These are phyloP conservation scores for Ophiostoma sp. DNA, from an alignment of 2,329 filamentous ascomycete species.

Conservation along the genomic window DNA sequence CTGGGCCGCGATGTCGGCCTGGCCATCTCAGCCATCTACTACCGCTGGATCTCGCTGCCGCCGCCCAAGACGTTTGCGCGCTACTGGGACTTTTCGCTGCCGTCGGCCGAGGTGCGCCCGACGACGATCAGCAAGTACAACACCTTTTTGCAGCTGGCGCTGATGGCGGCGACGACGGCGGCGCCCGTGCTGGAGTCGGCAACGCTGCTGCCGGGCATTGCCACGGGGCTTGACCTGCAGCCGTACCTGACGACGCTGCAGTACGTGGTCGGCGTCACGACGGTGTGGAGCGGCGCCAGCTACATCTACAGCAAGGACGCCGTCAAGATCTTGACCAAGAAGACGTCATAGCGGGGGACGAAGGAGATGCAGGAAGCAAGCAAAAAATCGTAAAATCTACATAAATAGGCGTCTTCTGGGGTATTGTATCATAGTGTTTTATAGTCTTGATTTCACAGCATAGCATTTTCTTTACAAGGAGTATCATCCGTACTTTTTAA, in stretches of 20 bases:
- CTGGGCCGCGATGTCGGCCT: slow-evolving; percentile 82
- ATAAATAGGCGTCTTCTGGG: not conserved
- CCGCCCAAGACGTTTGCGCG: slow-evolving; percentile 85
- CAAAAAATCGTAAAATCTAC: too few species aligned
- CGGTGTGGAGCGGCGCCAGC: slow-evolving; percentile 87
- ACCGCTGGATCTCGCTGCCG: slow-evolving; percentile 89
- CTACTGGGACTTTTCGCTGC: slow-evolving; percentile 97
- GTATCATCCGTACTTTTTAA: not conserved
- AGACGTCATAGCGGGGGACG: not conserved
- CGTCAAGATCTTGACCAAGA: slow-evolving; percentile 67
- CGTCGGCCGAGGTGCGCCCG: slow-evolving; percentile 76
- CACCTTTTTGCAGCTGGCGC: slow-evolving; percentile 80
- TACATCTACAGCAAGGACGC: slow-evolving; percentile 89
- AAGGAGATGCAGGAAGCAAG: too few species aligned
- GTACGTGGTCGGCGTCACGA: slow-evolving; percentile 79
- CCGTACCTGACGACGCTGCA: slow-evolving; percentile 56
- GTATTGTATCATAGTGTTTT: slow-evolving; percentile 15
- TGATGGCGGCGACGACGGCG: slow-evolving; percentile 79
- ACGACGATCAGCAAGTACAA: slow-evolving; percentile 87
- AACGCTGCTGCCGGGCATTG: slow-evolving; percentile 25
- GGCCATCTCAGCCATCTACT: slow-evolving; percentile 84
- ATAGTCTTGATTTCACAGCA: slow-evolving; percentile 9
- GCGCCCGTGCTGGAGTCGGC: slow-evolving; percentile 58
- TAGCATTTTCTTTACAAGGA: not conserved
- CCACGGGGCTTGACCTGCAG: slow-evolving; percentile 45